These are phyloP conservation scores for Suillus alpinus DNA, from an alignment of 768 basidiomycete species.

Conservation along the genomic window DNA sequence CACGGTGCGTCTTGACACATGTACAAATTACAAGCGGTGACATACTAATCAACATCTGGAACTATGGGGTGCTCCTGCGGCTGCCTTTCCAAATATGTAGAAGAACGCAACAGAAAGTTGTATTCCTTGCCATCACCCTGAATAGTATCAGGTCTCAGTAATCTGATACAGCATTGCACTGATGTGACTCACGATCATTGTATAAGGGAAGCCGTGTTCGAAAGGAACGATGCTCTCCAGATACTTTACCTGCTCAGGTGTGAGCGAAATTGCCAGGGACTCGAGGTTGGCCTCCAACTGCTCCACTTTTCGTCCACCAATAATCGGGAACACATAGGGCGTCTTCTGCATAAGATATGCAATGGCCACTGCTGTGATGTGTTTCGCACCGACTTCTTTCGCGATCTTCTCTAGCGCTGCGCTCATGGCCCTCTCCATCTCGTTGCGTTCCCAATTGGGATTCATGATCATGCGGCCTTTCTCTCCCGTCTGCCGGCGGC, in stretches of 20 bases:
- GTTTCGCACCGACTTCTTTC: slow-evolving; percentile 35
- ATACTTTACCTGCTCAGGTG: slow-evolving; percentile 34
- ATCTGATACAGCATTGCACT: neutral
- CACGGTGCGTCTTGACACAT: neutral
- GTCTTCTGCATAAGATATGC: slow-evolving; percentile 46
- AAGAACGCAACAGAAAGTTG: slow-evolving; percentile 10
- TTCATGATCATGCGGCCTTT: slow-evolving; percentile 32
- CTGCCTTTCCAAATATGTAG: slow-evolving; percentile 20
- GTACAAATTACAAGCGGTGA: neutral
- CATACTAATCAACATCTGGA: slow-evolving; percentile 5
- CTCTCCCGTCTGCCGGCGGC: slow-evolving; percentile 28
- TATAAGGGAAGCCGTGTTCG: slow-evolving; percentile 37
- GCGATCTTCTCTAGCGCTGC: slow-evolving; percentile 39
- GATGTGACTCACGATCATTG: slow-evolving; percentile 28
- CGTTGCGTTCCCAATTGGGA: slow-evolving; percentile 32
- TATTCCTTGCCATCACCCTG: slow-evolving; percentile 28
- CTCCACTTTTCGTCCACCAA: slow-evolving; percentile 44
- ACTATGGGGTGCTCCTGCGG: slow-evolving; percentile 9
- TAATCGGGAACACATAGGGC: slow-evolving; percentile 43
- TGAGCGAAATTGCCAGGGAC: slow-evolving; percentile 39
- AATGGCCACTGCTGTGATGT: slow-evolving; percentile 38
- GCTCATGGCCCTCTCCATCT: slow-evolving; percentile 31
- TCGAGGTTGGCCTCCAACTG: slow-evolving; percentile 41
- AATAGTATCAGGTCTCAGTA: neutral
- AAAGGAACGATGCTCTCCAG: slow-evolving; percentile 37